A percentile compares a stretch with the other conserved stretches of the same genome.
These are phyloP conservation scores for Fomitopsis pulvina DNA, from an alignment of 768 basidiomycete species.

Conservation along the genomic window DNA sequence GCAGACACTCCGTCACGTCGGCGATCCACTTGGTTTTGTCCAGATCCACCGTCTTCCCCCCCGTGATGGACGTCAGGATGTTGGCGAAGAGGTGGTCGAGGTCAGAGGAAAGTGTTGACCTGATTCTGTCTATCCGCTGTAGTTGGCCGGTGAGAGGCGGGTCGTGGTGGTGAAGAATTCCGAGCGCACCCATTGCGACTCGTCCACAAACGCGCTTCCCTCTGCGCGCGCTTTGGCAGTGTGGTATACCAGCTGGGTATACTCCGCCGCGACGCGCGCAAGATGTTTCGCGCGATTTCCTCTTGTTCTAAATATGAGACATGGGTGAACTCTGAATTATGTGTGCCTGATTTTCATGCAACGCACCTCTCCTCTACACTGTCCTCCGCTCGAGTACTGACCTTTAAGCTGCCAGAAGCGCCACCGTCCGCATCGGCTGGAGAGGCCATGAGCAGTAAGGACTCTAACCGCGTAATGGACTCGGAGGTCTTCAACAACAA, in stretches of 20 bases:
- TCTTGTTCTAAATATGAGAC: conserved; percentile 34
- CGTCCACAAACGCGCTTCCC: conserved; percentile 72
- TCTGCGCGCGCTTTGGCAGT: conserved; percentile 73
- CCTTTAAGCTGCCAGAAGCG: conserved; percentile 27
- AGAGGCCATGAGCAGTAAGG: conserved; percentile 65
- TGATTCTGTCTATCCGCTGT: conserved; percentile 78
- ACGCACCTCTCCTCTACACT: conserved; percentile 38
- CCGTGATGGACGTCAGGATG: conserved; percentile 47
- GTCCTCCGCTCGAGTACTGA: conserved; percentile 28
- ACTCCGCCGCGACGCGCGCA: conserved; percentile 81
- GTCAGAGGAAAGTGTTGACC: conserved; percentile 78
- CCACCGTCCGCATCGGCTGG: conserved; percentile 37
- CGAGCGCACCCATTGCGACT: conserved; percentile 72
- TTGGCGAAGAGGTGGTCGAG: conserved; percentile 76
- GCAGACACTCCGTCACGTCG: conserved; percentile 73
- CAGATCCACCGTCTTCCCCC: conserved; percentile 47
- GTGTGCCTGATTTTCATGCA: conserved; percentile 16
- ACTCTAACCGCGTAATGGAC: conserved; percentile 82
- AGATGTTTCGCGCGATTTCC: conserved; percentile 75
- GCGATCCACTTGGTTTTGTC: conserved; percentile 56
- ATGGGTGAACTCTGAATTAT: neutral
- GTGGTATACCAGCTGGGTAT: conserved; percentile 89
- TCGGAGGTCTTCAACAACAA: conserved; percentile 91
- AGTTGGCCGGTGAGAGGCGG: conserved; percentile 5
- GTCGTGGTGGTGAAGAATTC: conserved; percentile 3